Evolutionary conservation across 305 asterid species (phyloP).

Genomic region (Fraxinus albicans): DNA sequence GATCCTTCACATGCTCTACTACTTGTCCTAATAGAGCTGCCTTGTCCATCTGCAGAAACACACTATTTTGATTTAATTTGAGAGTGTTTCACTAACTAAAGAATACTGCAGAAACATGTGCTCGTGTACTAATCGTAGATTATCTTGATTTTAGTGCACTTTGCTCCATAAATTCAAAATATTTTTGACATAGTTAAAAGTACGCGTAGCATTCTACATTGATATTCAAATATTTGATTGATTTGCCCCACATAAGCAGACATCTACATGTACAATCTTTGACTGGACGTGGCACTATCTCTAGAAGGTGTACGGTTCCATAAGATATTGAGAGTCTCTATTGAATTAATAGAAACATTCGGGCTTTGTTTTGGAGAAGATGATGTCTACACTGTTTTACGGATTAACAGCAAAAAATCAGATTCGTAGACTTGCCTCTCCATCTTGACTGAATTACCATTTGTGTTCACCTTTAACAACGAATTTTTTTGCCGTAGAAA

Average conservation of each 20-base stretch:
- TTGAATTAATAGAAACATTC: background rate
- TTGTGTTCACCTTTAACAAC: background rate
- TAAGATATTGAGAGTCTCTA: background rate
- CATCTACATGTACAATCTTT: background rate
- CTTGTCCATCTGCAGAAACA: slow-evolving; percentile 45
- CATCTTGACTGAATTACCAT: background rate
- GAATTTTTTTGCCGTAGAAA: background rate
- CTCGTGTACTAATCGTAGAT: background rate
- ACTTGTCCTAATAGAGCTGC: slow-evolving; percentile 45
- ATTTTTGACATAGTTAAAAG: background rate
- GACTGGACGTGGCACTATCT: background rate
- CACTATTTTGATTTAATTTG: slow-evolving; percentile 2
- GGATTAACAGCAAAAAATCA: background rate
- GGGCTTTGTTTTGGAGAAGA: background rate
- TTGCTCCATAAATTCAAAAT: background rate
- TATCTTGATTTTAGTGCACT: background rate
- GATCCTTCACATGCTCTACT: slow-evolving; percentile 72
- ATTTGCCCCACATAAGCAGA: background rate
- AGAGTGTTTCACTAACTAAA: background rate
- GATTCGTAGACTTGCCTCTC: background rate
- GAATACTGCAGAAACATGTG: background rate
- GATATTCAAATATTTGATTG: background rate
- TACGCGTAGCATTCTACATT: background rate
- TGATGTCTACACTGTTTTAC: background rate
- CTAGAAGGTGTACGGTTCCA: background rate